Evolutionary conservation across 176 grass and related monocot genomes (phyloP).

Genomic region (Juncus inflexus): DNA sequence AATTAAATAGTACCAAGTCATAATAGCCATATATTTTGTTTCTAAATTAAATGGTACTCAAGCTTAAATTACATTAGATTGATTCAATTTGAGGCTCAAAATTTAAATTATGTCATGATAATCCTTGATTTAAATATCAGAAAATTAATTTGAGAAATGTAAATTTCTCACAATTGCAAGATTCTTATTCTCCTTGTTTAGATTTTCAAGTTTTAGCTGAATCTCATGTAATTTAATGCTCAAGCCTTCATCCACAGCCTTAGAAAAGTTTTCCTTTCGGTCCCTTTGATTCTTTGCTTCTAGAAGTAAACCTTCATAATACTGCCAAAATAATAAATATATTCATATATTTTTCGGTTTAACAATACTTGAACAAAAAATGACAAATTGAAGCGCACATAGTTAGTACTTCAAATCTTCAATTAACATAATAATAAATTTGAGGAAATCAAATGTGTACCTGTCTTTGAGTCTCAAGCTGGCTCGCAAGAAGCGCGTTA

Average conservation of each 20-base stretch:
- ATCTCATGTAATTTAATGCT: conserved; percentile 58
- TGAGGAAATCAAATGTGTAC: conserved; percentile 29
- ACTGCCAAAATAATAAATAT: conserved; percentile 36
- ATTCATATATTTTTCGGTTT: no score
- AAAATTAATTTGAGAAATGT: neutral
- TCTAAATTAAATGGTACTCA: no score
- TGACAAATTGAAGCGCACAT: neutral
- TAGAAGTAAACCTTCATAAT: conserved; percentile 66
- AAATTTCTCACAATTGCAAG: conserved; percentile 48
- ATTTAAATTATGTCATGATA: no score
- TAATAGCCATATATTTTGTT: no score
- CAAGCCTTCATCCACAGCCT: conserved; percentile 62
- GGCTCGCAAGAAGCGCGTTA: conserved; percentile 68
- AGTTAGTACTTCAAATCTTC: neutral
- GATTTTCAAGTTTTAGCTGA: conserved; percentile 58
- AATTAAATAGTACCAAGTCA: neutral
- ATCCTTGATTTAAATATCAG: no score
- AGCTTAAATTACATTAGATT: no score
- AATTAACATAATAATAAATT: neutral
- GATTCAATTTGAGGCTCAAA: no score
- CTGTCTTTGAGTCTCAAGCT: conserved; percentile 88
- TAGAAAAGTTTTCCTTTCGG: conserved; percentile 34
- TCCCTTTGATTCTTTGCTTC: conserved; percentile 67
- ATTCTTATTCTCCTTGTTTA: conserved; percentile 61
- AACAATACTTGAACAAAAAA: neutral